A percentile compares a stretch with the other conserved stretches of the same genome.
Evolutionary conservation across 2,329 filamentous ascomycete species (phyloP).

Genomic region (Penicillium expansum): DNA sequence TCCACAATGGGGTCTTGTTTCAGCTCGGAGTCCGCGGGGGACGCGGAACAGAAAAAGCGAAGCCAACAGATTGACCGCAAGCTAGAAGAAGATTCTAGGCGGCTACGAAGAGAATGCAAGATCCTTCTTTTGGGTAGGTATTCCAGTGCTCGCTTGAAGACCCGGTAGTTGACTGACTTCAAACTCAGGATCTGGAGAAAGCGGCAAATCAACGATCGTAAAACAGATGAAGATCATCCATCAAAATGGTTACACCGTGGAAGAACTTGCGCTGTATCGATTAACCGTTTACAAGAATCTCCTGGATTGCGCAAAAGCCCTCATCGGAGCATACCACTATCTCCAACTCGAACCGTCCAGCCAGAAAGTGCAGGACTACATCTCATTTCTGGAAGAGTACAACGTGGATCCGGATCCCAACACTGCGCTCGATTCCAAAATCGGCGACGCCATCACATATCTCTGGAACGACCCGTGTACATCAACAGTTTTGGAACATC

Average conservation of each 20-base stretch:
- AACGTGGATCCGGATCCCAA: slow-evolving; percentile 87
- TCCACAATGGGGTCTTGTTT: slow-evolving; percentile 83
- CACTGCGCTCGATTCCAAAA: slow-evolving; percentile 73
- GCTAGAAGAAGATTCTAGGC: slow-evolving; percentile 90
- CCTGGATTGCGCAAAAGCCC: slow-evolving; percentile 90
- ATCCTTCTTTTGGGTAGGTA: slow-evolving; percentile 80
- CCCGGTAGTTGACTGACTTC: slow-evolving; percentile 6
- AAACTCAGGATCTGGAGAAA: slow-evolving; percentile 83
- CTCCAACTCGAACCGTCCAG: slow-evolving; percentile 79
- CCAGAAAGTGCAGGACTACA: slow-evolving; percentile 68
- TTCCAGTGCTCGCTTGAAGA: slow-evolving; percentile 5
- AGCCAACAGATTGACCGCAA: slow-evolving; percentile 93
- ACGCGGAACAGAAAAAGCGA: slow-evolving; percentile 90
- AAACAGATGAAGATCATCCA: slow-evolving; percentile 99
- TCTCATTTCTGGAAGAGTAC: slow-evolving; percentile 81
- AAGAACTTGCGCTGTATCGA: slow-evolving; percentile 90
- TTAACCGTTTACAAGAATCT: slow-evolving; percentile 98
- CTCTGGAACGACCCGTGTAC: slow-evolving; percentile 89
- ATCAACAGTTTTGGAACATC: slow-evolving; percentile 80
- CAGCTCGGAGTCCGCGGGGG: slow-evolving; percentile 75
- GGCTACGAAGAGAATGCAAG: slow-evolving; percentile 96
- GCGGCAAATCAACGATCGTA: slow-evolving; percentile 97
- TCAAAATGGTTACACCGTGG: slow-evolving; percentile 92
- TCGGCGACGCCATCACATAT: slow-evolving; percentile 78
- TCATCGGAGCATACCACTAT: slow-evolving; percentile 87